Percentiles rank a stretch among this genome's conserved stretches.
Conservation (phyloP, 2,329 filamentous ascomycete genomes). For the Geoglossum cookeanum region DNA sequence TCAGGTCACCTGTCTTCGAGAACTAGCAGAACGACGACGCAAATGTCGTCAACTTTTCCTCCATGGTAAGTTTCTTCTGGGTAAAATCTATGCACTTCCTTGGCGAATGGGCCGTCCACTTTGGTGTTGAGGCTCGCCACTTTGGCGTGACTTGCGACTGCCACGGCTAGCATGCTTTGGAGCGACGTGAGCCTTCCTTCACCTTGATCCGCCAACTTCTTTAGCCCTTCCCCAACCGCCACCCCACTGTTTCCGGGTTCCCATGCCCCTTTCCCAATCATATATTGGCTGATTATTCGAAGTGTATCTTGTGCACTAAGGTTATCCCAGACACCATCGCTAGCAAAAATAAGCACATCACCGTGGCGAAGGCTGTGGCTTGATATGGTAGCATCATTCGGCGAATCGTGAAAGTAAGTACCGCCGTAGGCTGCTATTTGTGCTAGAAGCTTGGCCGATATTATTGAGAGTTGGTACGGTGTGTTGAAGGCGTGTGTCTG, state of each 20-base stretch:
- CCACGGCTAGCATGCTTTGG: conserved; percentile 59
- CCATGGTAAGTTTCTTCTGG: conserved; percentile 75
- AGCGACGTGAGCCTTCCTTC: conserved; percentile 35
- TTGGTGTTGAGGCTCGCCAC: conserved; percentile 63
- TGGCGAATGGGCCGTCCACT: conserved; percentile 81
- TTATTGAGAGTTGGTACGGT: conserved; percentile 79
- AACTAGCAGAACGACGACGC: conserved; percentile 62
- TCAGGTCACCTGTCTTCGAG: conserved; percentile 34
- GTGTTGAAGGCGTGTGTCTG: conserved; percentile 98
- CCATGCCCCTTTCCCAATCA: conserved; percentile 63
- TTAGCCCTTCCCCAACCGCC: conserved; percentile 40
- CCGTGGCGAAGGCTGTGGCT: conserved; percentile 66
- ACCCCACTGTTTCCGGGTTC: conserved; percentile 39
- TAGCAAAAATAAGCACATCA: conserved; percentile 83
- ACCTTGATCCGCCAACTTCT: conserved; percentile 30
- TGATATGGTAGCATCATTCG: conserved; percentile 64
- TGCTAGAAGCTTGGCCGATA: conserved; percentile 59
- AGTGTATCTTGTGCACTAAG: conserved; percentile 80
- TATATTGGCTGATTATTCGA: conserved; percentile 54
- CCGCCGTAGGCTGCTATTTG: conserved; percentile 75
- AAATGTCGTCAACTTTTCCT: conserved; percentile 92
- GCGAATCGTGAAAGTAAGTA: conserved; percentile 60
- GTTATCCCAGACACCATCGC: conserved; percentile 93
- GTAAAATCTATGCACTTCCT: conserved; percentile 75
- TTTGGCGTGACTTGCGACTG: conserved; percentile 69